A percentile compares a stretch with the other conserved stretches of the same genome.
Evolutionary conservation across 345 rosid genomes (phyloP).

Genomic region (Cardamine occulta): DNA sequence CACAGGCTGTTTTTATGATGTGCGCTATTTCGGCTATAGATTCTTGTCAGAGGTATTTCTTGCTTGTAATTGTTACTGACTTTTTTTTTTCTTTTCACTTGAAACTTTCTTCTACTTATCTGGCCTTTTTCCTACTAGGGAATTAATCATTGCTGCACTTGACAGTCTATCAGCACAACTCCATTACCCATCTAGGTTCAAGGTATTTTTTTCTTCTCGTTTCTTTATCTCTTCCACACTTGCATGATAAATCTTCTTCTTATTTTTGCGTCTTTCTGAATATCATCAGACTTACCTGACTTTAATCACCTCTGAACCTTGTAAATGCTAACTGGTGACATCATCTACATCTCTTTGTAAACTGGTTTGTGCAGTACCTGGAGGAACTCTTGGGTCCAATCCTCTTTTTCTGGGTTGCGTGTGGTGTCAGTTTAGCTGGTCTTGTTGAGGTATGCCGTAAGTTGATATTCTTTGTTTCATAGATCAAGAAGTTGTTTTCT

Average conservation of each 20-base stretch:
- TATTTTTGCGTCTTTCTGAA: not conserved
- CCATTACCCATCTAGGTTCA: conserved; percentile 67
- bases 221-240: conserved; percentile 8
- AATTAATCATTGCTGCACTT: conserved; percentile 64
- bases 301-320: conserved; percentile 7
- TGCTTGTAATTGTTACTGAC: conserved; percentile 16
- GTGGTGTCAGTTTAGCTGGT: conserved; percentile 85
- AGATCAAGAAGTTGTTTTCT: conserved; percentile 10
- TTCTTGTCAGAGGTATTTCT: conserved; percentile 73
- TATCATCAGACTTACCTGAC: conserved; percentile 1
- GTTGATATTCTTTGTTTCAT: conserved; percentile 8
- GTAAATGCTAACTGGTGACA: conserved; percentile 22
- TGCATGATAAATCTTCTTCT: conserved; percentile 2
- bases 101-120: conserved; percentile 22
- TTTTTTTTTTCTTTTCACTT: not conserved
- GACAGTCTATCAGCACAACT: conserved; percentile 79
- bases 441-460: conserved; percentile 78
- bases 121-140: conserved; percentile 60
- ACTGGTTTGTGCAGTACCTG: conserved; percentile 64
- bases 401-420: conserved; percentile 83
- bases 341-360: conserved; percentile 24
- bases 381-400: conserved; percentile 83
- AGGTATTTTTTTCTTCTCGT: conserved; percentile 52
- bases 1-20: conserved; percentile 91
- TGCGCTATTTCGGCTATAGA: conserved; percentile 80